Base-by-base conservation (phyloP, 2,329 filamentous ascomycete species). In the Colletotrichum truncatum region DNA sequence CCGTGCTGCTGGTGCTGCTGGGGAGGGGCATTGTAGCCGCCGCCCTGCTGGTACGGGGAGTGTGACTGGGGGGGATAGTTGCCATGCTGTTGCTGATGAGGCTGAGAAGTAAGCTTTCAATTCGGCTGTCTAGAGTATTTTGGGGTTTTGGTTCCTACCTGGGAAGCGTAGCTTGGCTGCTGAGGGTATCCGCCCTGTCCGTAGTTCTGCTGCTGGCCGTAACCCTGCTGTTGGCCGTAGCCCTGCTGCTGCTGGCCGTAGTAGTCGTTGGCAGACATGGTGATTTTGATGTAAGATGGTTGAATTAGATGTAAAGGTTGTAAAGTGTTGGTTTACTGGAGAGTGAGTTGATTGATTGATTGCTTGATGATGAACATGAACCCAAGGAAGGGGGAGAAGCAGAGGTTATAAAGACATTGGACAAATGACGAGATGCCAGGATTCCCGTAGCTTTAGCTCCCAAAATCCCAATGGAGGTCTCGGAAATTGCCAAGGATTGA, bases 251-350 rank as follows among this genome's bases (percentile, higher is more conserved):
- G 41, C 71, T 71, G 57, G 66, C 75, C 75, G 73, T 80, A 81
- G 68, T 78, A 80, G 41, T 79, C 77, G 59, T 77, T 71, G 45
- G 74, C 70, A 9, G 78, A 79, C 78, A 81, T 80, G 26, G 3
- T 70, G 57, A 14, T 41, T 16, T 48, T 14, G 3, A 9, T n/a
- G n/a, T n/a, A 5, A 39, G 10, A 23, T 14, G 25, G 8, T 49
- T 26, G 39, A 1, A n/a, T n/a, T n/a, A n/a, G n/a, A n/a, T n/a
- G n/a, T n/a, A n/a, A n/a, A n/a, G n/a, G n/a, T n/a, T n/a, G n/a
- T 11, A 0, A 5, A 11, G 4, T 10, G 4, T 25, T 41, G 30
- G 7, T 45, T 34, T 25, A 4, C 38, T 16, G 6, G 18, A 16
- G 14, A 14, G n/a, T 14, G 34, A 8, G 28, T 28, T 6, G n/a